Percentiles rank a stretch among this genome's conserved stretches.
Conservation (phyloP, 345 rosid genomes). For the Eucalyptus curtisii region DNA sequence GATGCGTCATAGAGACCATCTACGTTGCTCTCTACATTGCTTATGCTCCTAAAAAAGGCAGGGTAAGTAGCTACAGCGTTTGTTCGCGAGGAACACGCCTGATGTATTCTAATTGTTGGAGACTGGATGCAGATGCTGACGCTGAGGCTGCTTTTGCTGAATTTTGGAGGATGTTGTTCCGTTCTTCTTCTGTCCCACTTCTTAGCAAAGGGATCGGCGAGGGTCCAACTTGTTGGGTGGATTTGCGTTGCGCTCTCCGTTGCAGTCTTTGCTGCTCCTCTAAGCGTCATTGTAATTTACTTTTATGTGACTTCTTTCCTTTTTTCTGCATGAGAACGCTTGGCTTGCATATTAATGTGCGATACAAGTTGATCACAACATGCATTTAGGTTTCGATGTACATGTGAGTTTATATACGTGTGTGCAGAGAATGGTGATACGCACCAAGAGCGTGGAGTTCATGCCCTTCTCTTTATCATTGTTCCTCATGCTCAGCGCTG, state of each 20-base stretch:
- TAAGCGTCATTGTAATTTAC: conserved; percentile 44
- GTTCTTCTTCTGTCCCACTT: conserved; percentile 36
- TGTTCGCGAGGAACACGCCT: background rate
- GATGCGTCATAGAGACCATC: conserved; percentile 55
- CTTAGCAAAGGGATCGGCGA: background rate
- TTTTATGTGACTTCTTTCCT: background rate
- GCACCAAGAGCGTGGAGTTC: conserved; percentile 30
- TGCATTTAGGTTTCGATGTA: background rate
- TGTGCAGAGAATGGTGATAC: background rate
- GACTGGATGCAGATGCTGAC: conserved; percentile 39
- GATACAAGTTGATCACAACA: background rate
- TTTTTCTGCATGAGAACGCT: background rate
- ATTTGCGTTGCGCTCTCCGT: conserved; percentile 60
- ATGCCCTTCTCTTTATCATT: conserved; percentile 27
- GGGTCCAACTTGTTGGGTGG: conserved; percentile 62
- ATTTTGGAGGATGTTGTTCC: conserved; percentile 41
- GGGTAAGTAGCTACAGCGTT: conserved; percentile 13
- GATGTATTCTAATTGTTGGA: background rate
- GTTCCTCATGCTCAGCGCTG: conserved; percentile 18
- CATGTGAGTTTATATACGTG: background rate
- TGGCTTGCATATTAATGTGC: background rate
- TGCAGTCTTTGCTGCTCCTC: conserved; percentile 75
- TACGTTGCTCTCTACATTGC: conserved; percentile 46
- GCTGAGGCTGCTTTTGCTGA: conserved; percentile 37
- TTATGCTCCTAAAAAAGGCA: conserved; percentile 46